phyloP scores from a whole-genome alignment of 148 eudicot species.

The Arctostaphylos glauca region DNA sequence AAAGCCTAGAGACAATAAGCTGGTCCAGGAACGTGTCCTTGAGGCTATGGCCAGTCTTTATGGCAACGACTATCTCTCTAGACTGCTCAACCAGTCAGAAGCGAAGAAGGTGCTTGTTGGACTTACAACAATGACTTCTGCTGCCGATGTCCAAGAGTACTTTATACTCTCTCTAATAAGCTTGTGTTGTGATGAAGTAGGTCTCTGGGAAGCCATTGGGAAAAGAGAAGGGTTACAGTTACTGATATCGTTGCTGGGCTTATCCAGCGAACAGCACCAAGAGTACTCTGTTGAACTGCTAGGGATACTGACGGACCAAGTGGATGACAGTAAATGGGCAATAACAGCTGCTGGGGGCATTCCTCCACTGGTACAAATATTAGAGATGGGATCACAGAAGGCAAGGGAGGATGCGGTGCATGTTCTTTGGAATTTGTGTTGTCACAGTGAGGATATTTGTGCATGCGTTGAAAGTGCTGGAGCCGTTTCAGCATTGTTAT shows the following conservation, averaged over 20 bases:
- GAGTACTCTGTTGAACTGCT: conserved; percentile 71
- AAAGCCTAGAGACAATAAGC: conserved; percentile 62
- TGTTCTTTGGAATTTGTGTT: conserved; percentile 66
- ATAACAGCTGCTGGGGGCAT: conserved; percentile 92
- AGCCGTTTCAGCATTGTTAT: conserved; percentile 66
- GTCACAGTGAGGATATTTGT: conserved; percentile 81
- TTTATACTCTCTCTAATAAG: conserved; percentile 57
- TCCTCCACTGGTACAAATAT: conserved; percentile 75
- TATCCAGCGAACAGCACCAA: conserved; percentile 83
- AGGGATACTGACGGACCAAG: conserved; percentile 57
- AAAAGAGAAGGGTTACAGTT: conserved; percentile 84
- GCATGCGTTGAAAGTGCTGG: conserved; percentile 86
- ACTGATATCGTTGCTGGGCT: conserved; percentile 62
- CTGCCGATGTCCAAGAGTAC: conserved; percentile 61
- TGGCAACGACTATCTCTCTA: conserved; percentile 53
- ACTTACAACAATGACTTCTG: conserved; percentile 56
- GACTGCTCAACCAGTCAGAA: conserved; percentile 47
- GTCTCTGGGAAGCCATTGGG: conserved; percentile 69
- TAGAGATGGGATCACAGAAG: conserved; percentile 73
- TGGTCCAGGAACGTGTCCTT: conserved; percentile 71
- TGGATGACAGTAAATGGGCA: conserved; percentile 93
- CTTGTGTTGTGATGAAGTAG: conserved; percentile 56
- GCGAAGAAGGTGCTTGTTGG: conserved; percentile 66
- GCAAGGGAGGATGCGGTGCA: conserved; percentile 65
- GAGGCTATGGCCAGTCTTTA: conserved; percentile 90